Percentiles rank a stretch among this genome's conserved stretches.
These are phyloP conservation scores for Prunella vulgaris DNA, from an alignment of 257 asterid species.

Conservation along the genomic window DNA sequence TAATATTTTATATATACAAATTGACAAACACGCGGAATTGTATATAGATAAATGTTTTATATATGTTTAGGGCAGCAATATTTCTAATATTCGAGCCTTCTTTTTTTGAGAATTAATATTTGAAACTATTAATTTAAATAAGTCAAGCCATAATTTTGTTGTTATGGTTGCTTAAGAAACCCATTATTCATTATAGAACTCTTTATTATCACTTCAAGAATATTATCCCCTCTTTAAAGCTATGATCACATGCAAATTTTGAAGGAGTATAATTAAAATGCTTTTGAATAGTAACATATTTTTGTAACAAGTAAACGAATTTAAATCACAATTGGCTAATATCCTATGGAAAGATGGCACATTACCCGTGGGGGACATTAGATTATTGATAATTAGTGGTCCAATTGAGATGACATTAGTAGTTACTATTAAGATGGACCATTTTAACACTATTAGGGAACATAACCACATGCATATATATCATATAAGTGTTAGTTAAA, in stretches of 20 bases:
- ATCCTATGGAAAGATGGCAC: slow-evolving; percentile 31
- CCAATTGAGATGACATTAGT: slow-evolving; percentile 54
- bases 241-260: not conserved
- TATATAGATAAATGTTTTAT: too few species aligned
- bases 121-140: not conserved
- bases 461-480: slow-evolving; percentile 73
- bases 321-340: not conserved
- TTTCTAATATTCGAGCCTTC: not conserved
- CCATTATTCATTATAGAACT: not conserved
- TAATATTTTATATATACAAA: too few species aligned
- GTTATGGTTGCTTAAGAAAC: not conserved
- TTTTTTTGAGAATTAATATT: not conserved
- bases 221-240: not conserved
- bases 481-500: slow-evolving; percentile 50
- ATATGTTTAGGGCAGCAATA: not conserved
- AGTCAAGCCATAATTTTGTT: not conserved
- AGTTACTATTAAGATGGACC: slow-evolving; percentile 49
- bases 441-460: slow-evolving; percentile 40
- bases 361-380: slow-evolving; percentile 54
- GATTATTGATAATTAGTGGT: slow-evolving; percentile 32
- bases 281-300: not conserved
- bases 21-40: too few species aligned
- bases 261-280: not conserved
- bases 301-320: not conserved
- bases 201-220: not conserved